phyloP scores from a whole-genome alignment of 768 basidiomycete species.

The Boletus reticulatus region DNA sequence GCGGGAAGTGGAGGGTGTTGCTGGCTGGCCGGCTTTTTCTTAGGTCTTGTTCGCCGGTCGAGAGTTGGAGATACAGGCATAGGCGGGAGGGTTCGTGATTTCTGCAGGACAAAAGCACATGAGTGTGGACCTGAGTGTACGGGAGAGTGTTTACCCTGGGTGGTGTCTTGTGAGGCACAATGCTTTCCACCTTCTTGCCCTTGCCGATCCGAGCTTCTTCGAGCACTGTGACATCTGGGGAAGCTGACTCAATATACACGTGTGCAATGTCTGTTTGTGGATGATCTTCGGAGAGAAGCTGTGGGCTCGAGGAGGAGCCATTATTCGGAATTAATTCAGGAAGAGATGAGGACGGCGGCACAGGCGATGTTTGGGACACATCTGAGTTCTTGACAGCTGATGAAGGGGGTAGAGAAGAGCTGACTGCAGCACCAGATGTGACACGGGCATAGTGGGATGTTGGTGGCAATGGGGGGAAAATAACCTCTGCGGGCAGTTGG shows the following conservation, averaged over 20 bases:
- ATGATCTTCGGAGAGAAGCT: slow-evolving; percentile 32
- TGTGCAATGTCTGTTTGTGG: slow-evolving; percentile 16
- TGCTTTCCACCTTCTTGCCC: slow-evolving; percentile 17
- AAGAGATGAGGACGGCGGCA: slow-evolving; percentile 40
- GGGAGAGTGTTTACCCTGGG: slow-evolving; percentile 19
- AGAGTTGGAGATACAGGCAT: slow-evolving; percentile 48
- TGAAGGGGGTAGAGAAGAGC: slow-evolving; percentile 22
- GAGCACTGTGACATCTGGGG: slow-evolving; percentile 7
- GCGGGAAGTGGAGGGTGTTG: slow-evolving; percentile 20
- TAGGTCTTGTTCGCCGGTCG: slow-evolving; percentile 31
- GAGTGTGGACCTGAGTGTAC: neutral
- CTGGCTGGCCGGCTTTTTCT: slow-evolving; percentile 18
- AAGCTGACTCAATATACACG: slow-evolving; percentile 14
- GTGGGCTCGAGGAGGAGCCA: slow-evolving; percentile 69
- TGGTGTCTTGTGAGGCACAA: slow-evolving; percentile 25
- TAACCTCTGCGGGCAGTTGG: slow-evolving; percentile 57
- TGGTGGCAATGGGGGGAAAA: slow-evolving; percentile 72
- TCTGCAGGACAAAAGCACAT: slow-evolving; percentile 23
- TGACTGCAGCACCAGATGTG: slow-evolving; percentile 11
- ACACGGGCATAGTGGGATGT: slow-evolving; percentile 40
- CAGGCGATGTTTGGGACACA: slow-evolving; percentile 27
- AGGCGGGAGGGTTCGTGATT: slow-evolving; percentile 38
- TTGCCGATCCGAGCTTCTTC: slow-evolving; percentile 12
- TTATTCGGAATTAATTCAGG: slow-evolving; percentile 64
- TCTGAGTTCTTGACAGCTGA: slow-evolving; percentile 23